Base-by-base conservation (phyloP, 2,329 filamentous ascomycete genomes). In the Fusarium irregulare region DNA sequence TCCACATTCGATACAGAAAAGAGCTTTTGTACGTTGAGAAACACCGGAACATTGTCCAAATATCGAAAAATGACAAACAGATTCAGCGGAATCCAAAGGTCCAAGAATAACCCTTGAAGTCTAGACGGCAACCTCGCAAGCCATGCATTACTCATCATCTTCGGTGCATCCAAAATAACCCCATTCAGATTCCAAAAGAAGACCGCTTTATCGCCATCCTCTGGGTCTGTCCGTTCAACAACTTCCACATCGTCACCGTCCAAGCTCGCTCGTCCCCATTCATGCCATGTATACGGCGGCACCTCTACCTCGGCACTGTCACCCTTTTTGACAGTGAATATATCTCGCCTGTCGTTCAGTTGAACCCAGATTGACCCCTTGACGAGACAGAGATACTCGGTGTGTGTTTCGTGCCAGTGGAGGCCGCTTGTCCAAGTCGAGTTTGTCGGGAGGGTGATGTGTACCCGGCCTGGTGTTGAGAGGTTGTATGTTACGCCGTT, bases 111-210 rank as follows among this genome's bases (percentile, higher is more conserved):
- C 0, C 59, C 67, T 9, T 72, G 68, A 6, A 75, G 13, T 18
- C 53, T 28, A 2, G 49, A 27, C 0, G 74, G 73, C 3, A 66
- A 46, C 2, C 53, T 55, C 0, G 63, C 16, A 0, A 69, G 1
- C 2, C 49, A 50, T 2, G 56, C 32, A 2, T 46, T 57, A 6
- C 4, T 37, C 3, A 73, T 4, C 4, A 71, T 23, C 18, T 46
- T 61, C 1, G 70, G 67, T 1, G 73, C 66, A 12, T 74, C 47
- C 21, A 84, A 69, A 16, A 83, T 76, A 5, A 83, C 73, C 0
- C 80, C 80, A 44, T 86, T 85, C 27, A 86, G 59, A 53, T 85
- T 85, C 77, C 83, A 81, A 66, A 86, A 86, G 73, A 86, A 86
- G 0, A 84, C 63, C 4, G 81, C 77, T 71, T 86, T 86, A 13